These are phyloP conservation scores for Clarireedia monteithiana DNA, from an alignment of 2,329 filamentous ascomycete species.

Conservation along the genomic window DNA sequence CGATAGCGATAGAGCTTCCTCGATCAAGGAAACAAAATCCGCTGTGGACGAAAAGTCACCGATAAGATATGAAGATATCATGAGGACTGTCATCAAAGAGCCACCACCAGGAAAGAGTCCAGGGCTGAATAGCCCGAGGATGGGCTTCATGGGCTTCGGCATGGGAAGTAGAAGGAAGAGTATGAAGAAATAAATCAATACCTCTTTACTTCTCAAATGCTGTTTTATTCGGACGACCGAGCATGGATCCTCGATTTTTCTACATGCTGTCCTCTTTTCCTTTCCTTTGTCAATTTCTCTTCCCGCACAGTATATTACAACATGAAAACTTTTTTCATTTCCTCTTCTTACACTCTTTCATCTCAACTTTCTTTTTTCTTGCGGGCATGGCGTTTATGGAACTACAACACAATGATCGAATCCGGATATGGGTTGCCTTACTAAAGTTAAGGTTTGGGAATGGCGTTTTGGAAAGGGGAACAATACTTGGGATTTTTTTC, in stretches of 20 bases:
- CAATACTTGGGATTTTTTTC: too few relatives aligned
- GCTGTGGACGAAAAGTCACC: slow-evolving; percentile 7
- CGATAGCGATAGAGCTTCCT: neutral
- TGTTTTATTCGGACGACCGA: neutral
- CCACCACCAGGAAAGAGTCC: slow-evolving; percentile 12
- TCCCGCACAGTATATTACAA: too few relatives aligned
- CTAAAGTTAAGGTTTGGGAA: too few relatives aligned
- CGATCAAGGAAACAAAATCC: neutral
- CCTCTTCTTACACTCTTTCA: too few relatives aligned
- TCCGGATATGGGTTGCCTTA: too few relatives aligned
- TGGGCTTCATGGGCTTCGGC: slow-evolving; percentile 3
- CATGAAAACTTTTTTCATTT: too few relatives aligned
- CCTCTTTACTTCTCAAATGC: neutral
- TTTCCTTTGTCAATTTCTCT: neutral
- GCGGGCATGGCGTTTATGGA: too few relatives aligned
- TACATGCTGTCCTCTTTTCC: neutral
- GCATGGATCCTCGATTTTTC: neutral
- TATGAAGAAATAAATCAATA: slow-evolving; percentile 6
- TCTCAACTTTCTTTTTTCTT: too few relatives aligned
- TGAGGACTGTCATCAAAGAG: slow-evolving; percentile 11
- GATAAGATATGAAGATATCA: slow-evolving; percentile 18
- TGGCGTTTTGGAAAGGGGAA: too few relatives aligned
- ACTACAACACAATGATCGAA: too few relatives aligned
- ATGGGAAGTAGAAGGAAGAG: slow-evolving; percentile 17
- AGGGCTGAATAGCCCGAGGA: neutral